Evolutionary conservation across 2,329 filamentous ascomycete species (phyloP).

Genomic region (Macrophomina tecta): DNA sequence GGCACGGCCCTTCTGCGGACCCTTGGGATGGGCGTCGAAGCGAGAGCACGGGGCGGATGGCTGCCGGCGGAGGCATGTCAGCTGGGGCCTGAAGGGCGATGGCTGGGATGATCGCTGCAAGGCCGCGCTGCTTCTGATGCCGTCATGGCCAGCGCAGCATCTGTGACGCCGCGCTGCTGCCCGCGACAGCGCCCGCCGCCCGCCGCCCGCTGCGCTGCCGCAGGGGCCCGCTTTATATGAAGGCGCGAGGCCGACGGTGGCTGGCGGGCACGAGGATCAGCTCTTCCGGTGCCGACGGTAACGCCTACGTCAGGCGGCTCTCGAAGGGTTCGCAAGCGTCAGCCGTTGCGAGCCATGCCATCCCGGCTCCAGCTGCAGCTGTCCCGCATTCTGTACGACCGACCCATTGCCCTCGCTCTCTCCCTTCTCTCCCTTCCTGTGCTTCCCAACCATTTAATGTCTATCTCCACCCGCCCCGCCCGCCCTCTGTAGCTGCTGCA

Average conservation of each 20-base stretch:
- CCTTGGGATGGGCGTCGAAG: conserved; percentile 7
- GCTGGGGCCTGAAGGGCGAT: conserved; percentile 6
- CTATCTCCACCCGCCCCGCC: conserved; percentile 2
- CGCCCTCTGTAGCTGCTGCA: conserved; percentile 14
- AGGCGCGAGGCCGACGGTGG: conserved; percentile 1
- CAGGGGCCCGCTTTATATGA: conserved; percentile 16
- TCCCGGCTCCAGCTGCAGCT: conserved; percentile 14
- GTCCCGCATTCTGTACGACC: conserved; percentile 27
- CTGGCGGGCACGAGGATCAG: conserved; percentile 20
- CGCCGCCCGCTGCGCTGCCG: conserved; percentile 1
- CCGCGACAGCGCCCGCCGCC: background rate
- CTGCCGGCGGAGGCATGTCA: background rate
- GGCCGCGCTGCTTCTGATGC: conserved; percentile 4
- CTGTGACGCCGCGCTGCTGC: conserved; percentile 7
- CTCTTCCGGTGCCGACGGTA: conserved; percentile 12
- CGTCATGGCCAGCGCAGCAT: conserved; percentile 9
- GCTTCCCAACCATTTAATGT: conserved; percentile 2
- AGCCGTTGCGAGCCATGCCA: conserved; percentile 23
- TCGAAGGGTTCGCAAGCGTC: conserved; percentile 22
- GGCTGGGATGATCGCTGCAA: conserved; percentile 11
- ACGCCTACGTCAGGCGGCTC: conserved; percentile 27
- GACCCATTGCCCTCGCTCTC: conserved; percentile 24
- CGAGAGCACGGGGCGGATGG: conserved; percentile 1
- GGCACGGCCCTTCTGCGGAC: conserved; percentile 13
- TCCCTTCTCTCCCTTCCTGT: background rate